Evolutionary conservation across 2,329 filamentous ascomycete species (phyloP), one percentile per base, ranked within the genome.

Genomic region (Diaporthe citri): DNA sequence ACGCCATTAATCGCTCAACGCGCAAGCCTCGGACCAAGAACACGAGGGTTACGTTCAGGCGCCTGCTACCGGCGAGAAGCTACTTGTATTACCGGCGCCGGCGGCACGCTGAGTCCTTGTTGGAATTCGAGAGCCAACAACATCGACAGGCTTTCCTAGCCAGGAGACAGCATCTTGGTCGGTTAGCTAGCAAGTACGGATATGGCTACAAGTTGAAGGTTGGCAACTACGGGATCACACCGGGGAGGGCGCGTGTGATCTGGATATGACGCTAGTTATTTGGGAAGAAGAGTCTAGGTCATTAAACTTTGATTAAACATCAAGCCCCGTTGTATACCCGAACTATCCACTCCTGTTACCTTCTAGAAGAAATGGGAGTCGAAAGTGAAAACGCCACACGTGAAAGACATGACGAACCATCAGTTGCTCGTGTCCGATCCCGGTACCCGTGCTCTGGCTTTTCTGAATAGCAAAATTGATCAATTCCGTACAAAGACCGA

Each of bases 401-500:
- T 43, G 46, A 12, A 31, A 64, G 36, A 43, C 57, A 43, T 43
- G 46, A 39, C 8, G 48, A 31, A 28, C 22, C 62, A 69, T 31
- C 22, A 55, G 46, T 41, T 25, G 39, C 41, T n/a, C 25, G 41
- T 55, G 36, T 25, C 64, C 34, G 48, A 52, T 41, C 57, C 57
- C 25, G 46, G 39, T n/a, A 39, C 46, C 43, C 43, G 34, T 64
- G 34, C 34, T 55, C 22, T 69, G 39, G n/a, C 9, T 46, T 62
- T 28, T 36, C 56, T 43, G 46, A 52, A 69, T 46, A 25, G 43
- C 34, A 56, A 74, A 67, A 59, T 74, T 48, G 51, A 76, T 74
- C 72, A 71, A 76, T 76, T 74, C 57, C 57, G 39, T 57, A 69
- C 71, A 64, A 64, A 73, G 71, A 62, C 71, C 59, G 46, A 25